Base-by-base conservation (phyloP, 1,139 yeast genomes). In the Hansenula sp. region DNA sequence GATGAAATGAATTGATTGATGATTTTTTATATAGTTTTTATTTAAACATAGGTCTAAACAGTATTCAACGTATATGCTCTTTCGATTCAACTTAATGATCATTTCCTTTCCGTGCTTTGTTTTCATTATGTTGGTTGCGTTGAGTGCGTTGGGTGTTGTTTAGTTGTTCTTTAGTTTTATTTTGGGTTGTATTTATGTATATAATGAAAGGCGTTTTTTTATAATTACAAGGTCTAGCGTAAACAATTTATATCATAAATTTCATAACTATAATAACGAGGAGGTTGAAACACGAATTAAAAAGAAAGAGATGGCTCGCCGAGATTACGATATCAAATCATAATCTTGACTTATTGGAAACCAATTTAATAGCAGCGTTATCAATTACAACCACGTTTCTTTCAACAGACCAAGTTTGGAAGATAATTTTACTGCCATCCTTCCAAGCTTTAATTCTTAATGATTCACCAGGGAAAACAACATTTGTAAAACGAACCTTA, bases 391-490 rank as follows among this genome's bases (percentile, higher is more conserved):
- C 73, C 37, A 82, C 74, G 57, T 81, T 77, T 67, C 96, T 84
- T 60, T 87, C 96, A 50, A 84, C 80, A 47, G 85, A 90, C 63
- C 80, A 80, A 29, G 95, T 81, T 68, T 86, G 95, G 81, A 91
- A 93, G 50, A 81, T 72, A 49, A 93, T 84, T 54, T 74, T 69
- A 57, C 77, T 81, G 41, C 78, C 78, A 49, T 81, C 74, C 66
- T 83, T 87, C 99, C 99, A 93, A 36, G 96, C 96, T 47, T 70
- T 70, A 35, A 93, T 81, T 60, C 76, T 77, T 64, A 93, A 75
- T 29, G 89, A 84, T 69, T 93, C 98, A 58, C 98, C 99, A n/a
- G 98, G 98, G 79, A 79, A 90, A 36, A 93, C 98, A 60, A 87
- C 83, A 59, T 93, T 93, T 30, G 96, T 79, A 65, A 93, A 93